Evolutionary conservation across 768 basidiomycete species (phyloP).

Genomic region (Leucosporidium scottii): DNA sequence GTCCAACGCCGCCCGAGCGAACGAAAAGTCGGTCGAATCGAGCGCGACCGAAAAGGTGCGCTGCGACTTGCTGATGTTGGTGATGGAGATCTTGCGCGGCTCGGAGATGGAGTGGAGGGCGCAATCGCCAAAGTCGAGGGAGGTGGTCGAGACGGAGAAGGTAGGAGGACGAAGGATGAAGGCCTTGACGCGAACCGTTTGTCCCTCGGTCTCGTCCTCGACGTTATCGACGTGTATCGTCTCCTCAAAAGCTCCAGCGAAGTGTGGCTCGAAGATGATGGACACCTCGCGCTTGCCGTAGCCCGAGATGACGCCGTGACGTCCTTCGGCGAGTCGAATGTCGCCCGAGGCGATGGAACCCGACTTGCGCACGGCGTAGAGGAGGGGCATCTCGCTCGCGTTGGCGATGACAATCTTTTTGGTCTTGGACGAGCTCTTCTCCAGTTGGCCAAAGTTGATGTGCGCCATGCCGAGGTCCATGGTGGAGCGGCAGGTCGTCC

Average conservation of each 20-base stretch:
- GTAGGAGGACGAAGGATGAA: slow-evolving; percentile 23
- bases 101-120: background rate
- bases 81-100: slow-evolving; percentile 32
- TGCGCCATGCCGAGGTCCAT: slow-evolving; percentile 41
- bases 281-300: slow-evolving; percentile 40
- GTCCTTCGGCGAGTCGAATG: slow-evolving; percentile 40
- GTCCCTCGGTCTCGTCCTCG: slow-evolving; percentile 37
- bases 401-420: slow-evolving; percentile 42
- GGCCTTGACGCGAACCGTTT: slow-evolving; percentile 41
- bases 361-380: slow-evolving; percentile 40
- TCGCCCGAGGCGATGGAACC: slow-evolving; percentile 41
- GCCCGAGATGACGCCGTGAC: slow-evolving; percentile 40
- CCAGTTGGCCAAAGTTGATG: slow-evolving; percentile 41
- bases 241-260: slow-evolving; percentile 40
- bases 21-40: background rate
- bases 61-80: slow-evolving; percentile 39
- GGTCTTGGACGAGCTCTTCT: slow-evolving; percentile 39
- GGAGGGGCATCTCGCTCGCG: slow-evolving; percentile 39
- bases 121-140: slow-evolving; percentile 35
- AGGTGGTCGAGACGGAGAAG: slow-evolving; percentile 36
- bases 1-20: background rate
- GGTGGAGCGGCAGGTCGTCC: slow-evolving; percentile 36
- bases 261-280: slow-evolving; percentile 39
- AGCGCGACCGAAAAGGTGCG: slow-evolving; percentile 38
- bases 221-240: slow-evolving; percentile 40